Base-by-base conservation (phyloP, 495 filamentous ascomycete species). In the Clavariopsis aquatica region DNA sequence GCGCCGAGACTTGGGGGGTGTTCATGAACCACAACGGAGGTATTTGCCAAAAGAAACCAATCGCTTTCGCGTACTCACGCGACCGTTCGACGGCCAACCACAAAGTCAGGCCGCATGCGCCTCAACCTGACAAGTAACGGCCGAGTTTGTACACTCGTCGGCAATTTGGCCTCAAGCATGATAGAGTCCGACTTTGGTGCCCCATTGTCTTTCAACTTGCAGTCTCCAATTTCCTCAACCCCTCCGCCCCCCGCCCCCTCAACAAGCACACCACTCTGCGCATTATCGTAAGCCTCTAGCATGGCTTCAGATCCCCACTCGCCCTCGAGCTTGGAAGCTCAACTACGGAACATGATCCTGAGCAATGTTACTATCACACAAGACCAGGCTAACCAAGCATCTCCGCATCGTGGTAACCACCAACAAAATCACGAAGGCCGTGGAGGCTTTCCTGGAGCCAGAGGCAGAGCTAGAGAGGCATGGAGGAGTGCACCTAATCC, bases 291-390 rank as follows among this genome's bases (percentile, higher is more conserved):
- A 10, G 26, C 23, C 45, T 53, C 28, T 36, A 43, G 2, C 38
- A 43, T 43, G 38, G 38, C 6, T n/a, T n/a, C 38, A 7, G 38
- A 3, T 43, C 8, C 38, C 38, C 38, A 43, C 3, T 3, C 38
- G n/a, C 4, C 38, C 23, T 36, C 45, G 2, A 31, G 69, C 36
- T 66, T 82, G 19, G 79, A 82, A 56, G 71, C 74, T 1, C 73
- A 76, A 19, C 69, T 82, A 27, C 76, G 78, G 1, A 61, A 70
- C 17, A 75, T 82, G 69, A 81, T 81, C 12, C 64, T 82, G 7
- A 72, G 64, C 43, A 77, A 80, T 71, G 72, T 68, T n/a, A 63
- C 29, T 13, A 49, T 66, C 19, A n/a, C 62, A 10, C 34, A 52
- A 15, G 15, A 19, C 46, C 38, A 46, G 1, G 41, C 17, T 41